Conservation (phyloP, 257 asterid genomes). For the Rehmannia glutinosa region DNA sequence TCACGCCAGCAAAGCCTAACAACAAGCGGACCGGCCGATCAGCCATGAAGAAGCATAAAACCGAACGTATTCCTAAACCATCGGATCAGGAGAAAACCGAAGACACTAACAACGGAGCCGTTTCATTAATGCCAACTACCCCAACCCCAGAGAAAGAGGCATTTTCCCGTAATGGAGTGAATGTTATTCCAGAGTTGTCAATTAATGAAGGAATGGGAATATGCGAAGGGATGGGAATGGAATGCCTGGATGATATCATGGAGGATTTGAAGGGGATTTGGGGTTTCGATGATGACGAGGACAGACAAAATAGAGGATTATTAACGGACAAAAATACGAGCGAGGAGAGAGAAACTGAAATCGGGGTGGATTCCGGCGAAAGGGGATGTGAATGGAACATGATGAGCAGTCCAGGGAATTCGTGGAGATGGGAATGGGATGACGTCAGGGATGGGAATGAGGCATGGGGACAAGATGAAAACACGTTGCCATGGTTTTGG, state of each 20-base stretch:
- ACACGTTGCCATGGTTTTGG: conserved; percentile 39
- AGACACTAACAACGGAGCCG: background rate
- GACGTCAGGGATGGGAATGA: background rate
- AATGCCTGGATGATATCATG: conserved; percentile 28
- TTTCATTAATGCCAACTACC: conserved; percentile 34
- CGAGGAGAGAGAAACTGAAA: background rate
- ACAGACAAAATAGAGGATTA: background rate
- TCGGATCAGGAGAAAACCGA: background rate
- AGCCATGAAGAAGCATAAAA: conserved; percentile 22
- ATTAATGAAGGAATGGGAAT: background rate
- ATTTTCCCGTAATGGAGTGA: conserved; percentile 16
- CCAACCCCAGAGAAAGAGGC: conserved; percentile 41
- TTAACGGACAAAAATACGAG: background rate
- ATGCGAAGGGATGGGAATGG: background rate
- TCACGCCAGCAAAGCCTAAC: background rate
- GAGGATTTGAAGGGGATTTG: conserved; percentile 26
- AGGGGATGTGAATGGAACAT: background rate
- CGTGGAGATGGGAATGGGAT: conserved; percentile 31
- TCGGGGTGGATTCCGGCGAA: background rate
- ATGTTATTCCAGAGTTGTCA: background rate
- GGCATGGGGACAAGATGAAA: conserved; percentile 12
- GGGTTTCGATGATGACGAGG: background rate
- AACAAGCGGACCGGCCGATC: conserved; percentile 23
- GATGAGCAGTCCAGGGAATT: background rate
- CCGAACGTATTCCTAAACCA: background rate